phyloP scores from a whole-genome alignment of 257 asterid species.

The Lithospermum erythrorhizon region DNA sequence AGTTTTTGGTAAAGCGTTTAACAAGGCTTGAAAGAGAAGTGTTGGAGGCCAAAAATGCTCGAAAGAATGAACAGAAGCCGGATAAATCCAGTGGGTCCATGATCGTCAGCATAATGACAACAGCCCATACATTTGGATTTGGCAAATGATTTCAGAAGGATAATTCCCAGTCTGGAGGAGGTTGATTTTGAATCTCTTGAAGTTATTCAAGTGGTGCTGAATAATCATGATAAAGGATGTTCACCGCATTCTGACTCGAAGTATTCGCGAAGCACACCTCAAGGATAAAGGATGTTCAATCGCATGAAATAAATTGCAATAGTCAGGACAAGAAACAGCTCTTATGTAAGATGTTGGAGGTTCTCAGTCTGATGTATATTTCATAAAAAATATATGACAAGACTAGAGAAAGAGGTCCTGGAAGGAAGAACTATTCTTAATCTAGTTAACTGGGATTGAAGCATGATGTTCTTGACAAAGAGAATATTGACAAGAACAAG shows the following conservation, averaged over 20 bases:
- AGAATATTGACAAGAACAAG: conserved; percentile 40
- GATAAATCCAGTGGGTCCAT: conserved; percentile 15
- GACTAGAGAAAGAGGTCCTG: conserved; percentile 71
- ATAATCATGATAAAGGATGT: too few relatives aligned
- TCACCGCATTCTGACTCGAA: conserved; percentile 49
- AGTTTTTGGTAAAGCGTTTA: conserved; percentile 70
- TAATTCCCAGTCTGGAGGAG: conserved; percentile 7
- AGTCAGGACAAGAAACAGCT: conserved; percentile 10
- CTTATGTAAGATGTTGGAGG: conserved; percentile 18
- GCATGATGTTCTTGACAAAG: conserved; percentile 27
- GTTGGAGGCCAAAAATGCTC: conserved; percentile 64
- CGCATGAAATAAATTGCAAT: conserved; percentile 17
- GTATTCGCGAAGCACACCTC: conserved; percentile 39
- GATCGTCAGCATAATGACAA: too few relatives aligned
- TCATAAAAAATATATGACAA: conserved; percentile 65
- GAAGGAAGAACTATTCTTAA: conserved; percentile 43
- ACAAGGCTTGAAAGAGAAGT: conserved; percentile 91
- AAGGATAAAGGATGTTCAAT: conserved; percentile 12
- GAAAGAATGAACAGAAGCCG: conserved; percentile 23
- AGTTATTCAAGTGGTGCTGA: too few relatives aligned
- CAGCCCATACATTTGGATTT: too few relatives aligned
- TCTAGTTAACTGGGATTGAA: conserved; percentile 5
- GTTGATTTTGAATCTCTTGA: too few relatives aligned
- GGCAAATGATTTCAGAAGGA: conserved; percentile 12
- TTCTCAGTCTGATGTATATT: conserved; percentile 66